Conservation (phyloP, 768 basidiomycete species). For the Hirschioporus abietinus region DNA sequence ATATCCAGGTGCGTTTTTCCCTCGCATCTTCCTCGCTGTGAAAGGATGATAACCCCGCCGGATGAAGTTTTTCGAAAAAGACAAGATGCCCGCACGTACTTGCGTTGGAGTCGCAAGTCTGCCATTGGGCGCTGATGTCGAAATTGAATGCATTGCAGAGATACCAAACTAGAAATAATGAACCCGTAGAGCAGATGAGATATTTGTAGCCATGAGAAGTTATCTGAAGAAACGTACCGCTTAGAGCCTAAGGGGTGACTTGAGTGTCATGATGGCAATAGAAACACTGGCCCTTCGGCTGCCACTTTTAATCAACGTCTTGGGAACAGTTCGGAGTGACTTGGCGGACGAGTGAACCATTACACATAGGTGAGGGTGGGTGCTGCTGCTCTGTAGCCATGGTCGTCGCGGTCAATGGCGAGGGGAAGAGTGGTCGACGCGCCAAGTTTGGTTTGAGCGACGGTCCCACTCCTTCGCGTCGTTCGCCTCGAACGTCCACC, state of each 20-base stretch:
- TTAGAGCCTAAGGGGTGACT: too few species aligned
- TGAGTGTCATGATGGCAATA: not conserved
- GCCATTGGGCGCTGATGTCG: constrained; percentile 49
- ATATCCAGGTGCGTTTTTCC: constrained; percentile 23
- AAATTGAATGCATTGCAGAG: constrained; percentile 58
- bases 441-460: too few species aligned
- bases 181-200: not conserved
- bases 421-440: too few species aligned
- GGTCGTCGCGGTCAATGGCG: too few species aligned
- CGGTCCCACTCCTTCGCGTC: too few species aligned
- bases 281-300: too few species aligned
- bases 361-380: too few species aligned
- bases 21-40: not conserved
- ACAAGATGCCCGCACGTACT: constrained; percentile 48
- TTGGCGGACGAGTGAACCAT: too few species aligned
- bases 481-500: too few species aligned
- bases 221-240: not conserved
- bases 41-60: not conserved
- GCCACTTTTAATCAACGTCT: too few species aligned
- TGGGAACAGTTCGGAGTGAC: too few species aligned
- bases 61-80: constrained; percentile 41
- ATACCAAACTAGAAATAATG: not conserved
- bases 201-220: not conserved
- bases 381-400: too few species aligned
- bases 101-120: constrained; percentile 52